Base-by-base conservation (phyloP, 179 eudicot species). In the Heliamphora pulchella region DNA sequence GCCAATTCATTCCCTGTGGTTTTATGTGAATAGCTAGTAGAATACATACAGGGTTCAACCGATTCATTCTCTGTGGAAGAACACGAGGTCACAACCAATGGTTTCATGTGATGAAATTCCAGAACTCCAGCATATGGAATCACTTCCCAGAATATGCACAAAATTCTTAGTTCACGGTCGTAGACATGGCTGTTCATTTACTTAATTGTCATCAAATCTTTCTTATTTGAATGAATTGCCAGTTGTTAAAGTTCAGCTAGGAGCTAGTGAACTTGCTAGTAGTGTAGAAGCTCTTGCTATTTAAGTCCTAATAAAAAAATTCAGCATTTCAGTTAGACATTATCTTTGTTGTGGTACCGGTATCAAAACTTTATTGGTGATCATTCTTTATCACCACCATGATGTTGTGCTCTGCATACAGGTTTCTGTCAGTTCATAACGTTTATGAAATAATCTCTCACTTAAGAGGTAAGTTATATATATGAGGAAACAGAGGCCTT, bases 221-320 rank as follows among this genome's bases (percentile, higher is more conserved):
- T 63, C 41, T 39, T 20, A 62, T 62, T 11, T 43, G 48, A 67
- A 43, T 13, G 39, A 67, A 67, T 31, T 31, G 31, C 31, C 31
- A 31, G 31, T 31, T 67, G 48, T 46, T 67, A 41, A 65, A 65
- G 69, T 67, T 67, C 71, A 67, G 71, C 5, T 66, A 6, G 71
- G 71, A 43, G 58, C 58, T 54, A 41, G 71, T 41, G 48, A 13
- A 66, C 47, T 66, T 66, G 47, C 43, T 13, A 54, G 13, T 54
- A 54, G 8, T 11, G 58, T 10, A 67, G 9, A 41, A 39, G 50
- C 50, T 43, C 71, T 43, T 66, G 71, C 3, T 17, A n/a, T 13
- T 4, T 67, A 9, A 65, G 15, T 17, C 4, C 13, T 5, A 54
- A 54, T 54, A 14, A 67, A 41, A 10, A 6, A 13, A 13, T 67